Evolutionary conservation across 768 basidiomycete genomes (phyloP).

Genomic region (Trametes meyenii): DNA sequence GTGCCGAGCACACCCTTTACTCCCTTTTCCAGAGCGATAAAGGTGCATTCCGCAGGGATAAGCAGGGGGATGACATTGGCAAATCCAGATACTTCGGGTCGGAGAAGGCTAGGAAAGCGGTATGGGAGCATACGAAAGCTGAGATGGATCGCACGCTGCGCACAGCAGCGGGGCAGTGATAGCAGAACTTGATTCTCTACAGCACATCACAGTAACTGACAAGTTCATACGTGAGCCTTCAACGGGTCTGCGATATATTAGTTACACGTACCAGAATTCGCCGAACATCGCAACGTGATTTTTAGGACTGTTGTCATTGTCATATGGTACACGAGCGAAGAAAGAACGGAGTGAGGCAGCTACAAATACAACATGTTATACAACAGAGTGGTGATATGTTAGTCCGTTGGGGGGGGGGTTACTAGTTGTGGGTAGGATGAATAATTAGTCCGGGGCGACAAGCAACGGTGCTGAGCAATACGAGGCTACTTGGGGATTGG

Average conservation of each 20-base stretch:
- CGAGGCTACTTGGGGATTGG: background rate
- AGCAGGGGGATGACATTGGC: slow-evolving; percentile 26
- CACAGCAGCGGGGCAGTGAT: background rate
- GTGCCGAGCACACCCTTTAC: slow-evolving; percentile 24
- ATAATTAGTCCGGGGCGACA: background rate
- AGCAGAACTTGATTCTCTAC: too few relatives aligned
- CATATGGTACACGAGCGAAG: too few relatives aligned
- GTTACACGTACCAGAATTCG: too few relatives aligned
- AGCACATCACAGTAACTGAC: too few relatives aligned
- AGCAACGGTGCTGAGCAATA: background rate
- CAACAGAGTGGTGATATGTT: background rate
- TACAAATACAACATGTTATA: slow-evolving; percentile 15
- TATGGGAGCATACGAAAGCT: slow-evolving; percentile 27
- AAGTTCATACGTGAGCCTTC: too few relatives aligned
- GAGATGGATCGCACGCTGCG: slow-evolving; percentile 17
- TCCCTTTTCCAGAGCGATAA: slow-evolving; percentile 14
- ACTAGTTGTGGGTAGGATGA: background rate
- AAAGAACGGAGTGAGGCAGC: background rate
- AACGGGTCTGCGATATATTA: too few relatives aligned
- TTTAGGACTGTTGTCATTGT: too few relatives aligned
- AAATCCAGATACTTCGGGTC: slow-evolving; percentile 12
- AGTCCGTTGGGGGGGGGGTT: background rate
- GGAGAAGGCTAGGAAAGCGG: slow-evolving; percentile 17
- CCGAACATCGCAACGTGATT: too few relatives aligned
- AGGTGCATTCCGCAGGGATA: slow-evolving; percentile 12